Evolutionary conservation across 805 yeast genomes (phyloP).

Genomic region (Wickerhamiella musiphila): DNA sequence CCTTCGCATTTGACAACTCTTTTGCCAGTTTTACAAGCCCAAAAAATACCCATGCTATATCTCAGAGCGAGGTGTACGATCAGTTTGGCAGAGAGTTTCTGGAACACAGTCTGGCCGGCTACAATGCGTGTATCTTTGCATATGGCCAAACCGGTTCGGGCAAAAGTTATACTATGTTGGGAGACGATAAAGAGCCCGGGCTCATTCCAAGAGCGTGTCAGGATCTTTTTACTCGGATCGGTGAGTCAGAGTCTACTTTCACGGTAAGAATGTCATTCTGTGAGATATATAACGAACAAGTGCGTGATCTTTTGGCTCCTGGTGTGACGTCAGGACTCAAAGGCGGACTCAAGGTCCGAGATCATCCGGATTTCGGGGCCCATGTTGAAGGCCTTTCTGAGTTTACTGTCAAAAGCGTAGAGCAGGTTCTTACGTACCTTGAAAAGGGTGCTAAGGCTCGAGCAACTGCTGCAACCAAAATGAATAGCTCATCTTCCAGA

Average conservation of each 20-base stretch:
- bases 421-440: slow-evolving; percentile 33
- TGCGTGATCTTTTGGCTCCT: slow-evolving; percentile 37
- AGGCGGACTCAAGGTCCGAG: slow-evolving; percentile 37
- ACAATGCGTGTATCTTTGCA: slow-evolving; percentile 57
- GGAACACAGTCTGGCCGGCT: slow-evolving; percentile 49
- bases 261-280: slow-evolving; percentile 41
- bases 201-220: slow-evolving; percentile 45
- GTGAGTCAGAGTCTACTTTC: slow-evolving; percentile 23
- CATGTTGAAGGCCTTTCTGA: slow-evolving; percentile 53
- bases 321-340: slow-evolving; percentile 4
- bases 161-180: slow-evolving; percentile 71
- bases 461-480: slow-evolving; percentile 53
- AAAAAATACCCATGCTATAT: slow-evolving; percentile 24
- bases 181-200: slow-evolving; percentile 35
- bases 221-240: slow-evolving; percentile 32
- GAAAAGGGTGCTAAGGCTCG: slow-evolving; percentile 36
- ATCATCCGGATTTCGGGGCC: slow-evolving; percentile 48
- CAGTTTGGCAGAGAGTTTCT: slow-evolving; percentile 42
- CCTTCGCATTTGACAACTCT: slow-evolving; percentile 35
- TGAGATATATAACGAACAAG: slow-evolving; percentile 67
- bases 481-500: slow-evolving; percentile 58
- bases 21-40: slow-evolving; percentile 26
- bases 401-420: slow-evolving; percentile 29
- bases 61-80: slow-evolving; percentile 35
- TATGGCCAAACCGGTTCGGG: slow-evolving; percentile 80